phyloP scores from a whole-genome alignment of 495 filamentous ascomycete species.

The Letharia columbiana region DNA sequence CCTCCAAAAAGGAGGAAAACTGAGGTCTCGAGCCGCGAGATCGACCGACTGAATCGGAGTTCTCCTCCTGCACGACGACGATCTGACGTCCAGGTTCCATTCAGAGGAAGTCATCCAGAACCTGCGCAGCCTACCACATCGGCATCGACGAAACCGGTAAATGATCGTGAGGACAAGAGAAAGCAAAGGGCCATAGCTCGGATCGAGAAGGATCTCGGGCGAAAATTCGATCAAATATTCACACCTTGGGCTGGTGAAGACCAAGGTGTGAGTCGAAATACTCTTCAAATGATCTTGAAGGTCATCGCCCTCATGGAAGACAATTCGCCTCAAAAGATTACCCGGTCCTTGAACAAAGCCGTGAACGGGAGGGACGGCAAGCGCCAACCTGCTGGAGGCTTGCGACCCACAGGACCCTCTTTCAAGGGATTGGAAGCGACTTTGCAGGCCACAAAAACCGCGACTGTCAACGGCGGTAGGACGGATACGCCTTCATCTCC shows the following conservation, averaged over 20 bases:
- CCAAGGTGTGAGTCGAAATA: neutral
- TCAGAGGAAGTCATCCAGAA: neutral
- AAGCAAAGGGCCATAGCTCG: neutral
- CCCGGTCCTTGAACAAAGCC: neutral
- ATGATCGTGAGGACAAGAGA: neutral
- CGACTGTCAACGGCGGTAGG: neutral
- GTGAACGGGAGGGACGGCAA: neutral
- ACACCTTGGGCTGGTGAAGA: neutral
- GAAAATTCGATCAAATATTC: neutral
- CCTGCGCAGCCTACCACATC: neutral
- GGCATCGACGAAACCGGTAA: neutral
- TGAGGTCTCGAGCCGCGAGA: conserved; percentile 3
- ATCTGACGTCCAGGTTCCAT: neutral
- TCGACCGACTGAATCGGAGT: neutral
- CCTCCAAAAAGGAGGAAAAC: neutral
- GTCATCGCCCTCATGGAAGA: neutral
- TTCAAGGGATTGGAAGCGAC: neutral
- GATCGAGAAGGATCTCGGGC: neutral
- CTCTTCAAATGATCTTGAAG: neutral
- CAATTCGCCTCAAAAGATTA: neutral
- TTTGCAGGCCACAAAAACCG: neutral
- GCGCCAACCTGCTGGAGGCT: neutral
- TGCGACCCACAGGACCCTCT: neutral
- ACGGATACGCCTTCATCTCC: neutral
- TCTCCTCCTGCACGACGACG: neutral